A percentile compares a stretch with the other conserved stretches of the same genome.
phyloP scores from a whole-genome alignment of 768 basidiomycete genomes.

The Tylopilus rubrobrunneus region DNA sequence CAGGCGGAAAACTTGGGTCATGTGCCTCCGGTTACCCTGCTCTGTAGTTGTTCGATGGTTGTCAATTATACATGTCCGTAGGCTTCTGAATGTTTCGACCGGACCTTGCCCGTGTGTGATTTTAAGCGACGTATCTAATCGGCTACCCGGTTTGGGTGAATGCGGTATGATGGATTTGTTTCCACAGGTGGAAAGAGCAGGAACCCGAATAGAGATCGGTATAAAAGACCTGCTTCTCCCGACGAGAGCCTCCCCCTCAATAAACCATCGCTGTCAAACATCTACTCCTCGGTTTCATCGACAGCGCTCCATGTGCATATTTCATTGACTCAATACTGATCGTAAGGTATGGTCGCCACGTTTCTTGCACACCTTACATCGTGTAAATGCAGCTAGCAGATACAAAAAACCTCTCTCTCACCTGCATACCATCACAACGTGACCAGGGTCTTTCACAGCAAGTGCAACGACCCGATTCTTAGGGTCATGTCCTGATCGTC shows the following conservation, averaged over 20 bases:
- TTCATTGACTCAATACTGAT: not conserved
- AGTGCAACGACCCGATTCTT: not conserved
- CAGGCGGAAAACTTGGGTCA: not conserved
- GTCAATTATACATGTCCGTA: not conserved
- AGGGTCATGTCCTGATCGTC: not conserved
- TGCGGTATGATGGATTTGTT: not conserved
- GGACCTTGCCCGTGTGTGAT: not conserved
- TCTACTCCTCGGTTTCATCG: not conserved
- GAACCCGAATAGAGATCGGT: conserved; percentile 11
- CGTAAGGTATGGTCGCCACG: not conserved
- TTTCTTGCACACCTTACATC: not conserved
- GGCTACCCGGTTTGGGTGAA: not conserved
- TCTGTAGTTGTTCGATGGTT: no score
- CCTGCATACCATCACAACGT: conserved; percentile 8
- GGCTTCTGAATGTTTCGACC: not conserved
- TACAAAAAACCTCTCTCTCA: no score
- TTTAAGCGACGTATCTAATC: not conserved
- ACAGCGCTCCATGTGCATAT: not conserved
- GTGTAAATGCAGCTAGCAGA: no score
- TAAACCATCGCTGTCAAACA: not conserved
- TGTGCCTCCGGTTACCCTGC: not conserved
- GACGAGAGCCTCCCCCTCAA: conserved; percentile 3
- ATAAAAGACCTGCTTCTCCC: conserved; percentile 9
- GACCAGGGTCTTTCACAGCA: not conserved
- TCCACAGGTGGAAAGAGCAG: conserved; percentile 2